A percentile compares a stretch with the other conserved stretches of the same genome.
These are phyloP conservation scores for Alternaria incomplexa DNA, from an alignment of 2,329 filamentous ascomycete species.

Conservation along the genomic window DNA sequence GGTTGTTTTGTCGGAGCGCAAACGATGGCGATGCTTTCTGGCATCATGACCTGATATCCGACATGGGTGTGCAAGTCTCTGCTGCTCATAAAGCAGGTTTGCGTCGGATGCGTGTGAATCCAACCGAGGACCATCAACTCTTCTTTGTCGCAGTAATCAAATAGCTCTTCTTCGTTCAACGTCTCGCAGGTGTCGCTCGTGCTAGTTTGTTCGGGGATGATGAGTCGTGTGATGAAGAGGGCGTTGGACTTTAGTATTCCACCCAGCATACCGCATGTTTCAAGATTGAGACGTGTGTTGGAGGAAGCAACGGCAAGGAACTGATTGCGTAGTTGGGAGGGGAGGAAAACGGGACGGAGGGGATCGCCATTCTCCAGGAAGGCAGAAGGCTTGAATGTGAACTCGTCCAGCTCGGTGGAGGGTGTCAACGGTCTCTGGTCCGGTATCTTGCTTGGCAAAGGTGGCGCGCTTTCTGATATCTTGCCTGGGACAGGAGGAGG, in stretches of 20 bases:
- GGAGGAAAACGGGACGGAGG: constrained; percentile 86
- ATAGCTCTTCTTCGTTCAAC: constrained; percentile 80
- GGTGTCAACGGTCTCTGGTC: constrained; percentile 39
- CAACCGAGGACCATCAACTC: constrained; percentile 88
- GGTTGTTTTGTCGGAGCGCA: constrained; percentile 84
- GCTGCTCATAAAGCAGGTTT: constrained; percentile 97
- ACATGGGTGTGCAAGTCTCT: constrained; percentile 92
- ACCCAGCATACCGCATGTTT: constrained; percentile 94
- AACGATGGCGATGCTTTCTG: constrained; percentile 95
- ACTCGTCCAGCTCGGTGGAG: constrained; percentile 61
- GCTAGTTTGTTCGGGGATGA: constrained; percentile 89
- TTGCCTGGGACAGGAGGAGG: constrained; percentile 41
- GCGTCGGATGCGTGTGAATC: constrained; percentile 97
- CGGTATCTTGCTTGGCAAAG: constrained; percentile 43
- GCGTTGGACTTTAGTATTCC: constrained; percentile 92
- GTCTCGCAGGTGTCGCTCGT: constrained; percentile 96
- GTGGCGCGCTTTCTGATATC: constrained; percentile 30
- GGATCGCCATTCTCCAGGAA: constrained; percentile 90
- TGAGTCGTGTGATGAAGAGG: constrained; percentile 83
- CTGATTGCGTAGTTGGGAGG: constrained; percentile 71
- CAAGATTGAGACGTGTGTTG: constrained; percentile 82
- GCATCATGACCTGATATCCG: constrained; percentile 94
- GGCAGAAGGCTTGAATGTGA: constrained; percentile 82
- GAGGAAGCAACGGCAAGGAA: constrained; percentile 76
- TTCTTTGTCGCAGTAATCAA: constrained; percentile 86